Conservation (phyloP, 345 rosid species). For the Trapa incisa region DNA sequence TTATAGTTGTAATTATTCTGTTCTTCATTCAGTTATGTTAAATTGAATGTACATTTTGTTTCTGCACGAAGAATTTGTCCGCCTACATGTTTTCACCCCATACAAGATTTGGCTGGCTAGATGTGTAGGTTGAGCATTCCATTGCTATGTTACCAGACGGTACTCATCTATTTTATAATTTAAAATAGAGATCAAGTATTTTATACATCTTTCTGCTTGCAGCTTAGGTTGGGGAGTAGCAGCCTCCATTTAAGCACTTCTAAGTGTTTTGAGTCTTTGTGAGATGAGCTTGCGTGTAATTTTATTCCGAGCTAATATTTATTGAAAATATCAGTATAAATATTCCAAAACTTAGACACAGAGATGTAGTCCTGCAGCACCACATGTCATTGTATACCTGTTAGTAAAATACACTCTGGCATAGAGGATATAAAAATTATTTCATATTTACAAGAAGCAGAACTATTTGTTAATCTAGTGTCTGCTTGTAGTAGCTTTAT, state of each 20-base stretch:
- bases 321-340: too few species aligned
- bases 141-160: neutral
- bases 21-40: neutral
- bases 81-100: neutral
- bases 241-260: neutral
- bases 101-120: neutral
- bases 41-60: neutral
- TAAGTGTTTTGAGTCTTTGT: neutral
- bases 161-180: neutral
- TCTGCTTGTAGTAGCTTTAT: neutral
- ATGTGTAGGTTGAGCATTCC: neutral
- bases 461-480: neutral
- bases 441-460: too few species aligned
- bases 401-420: too few species aligned
- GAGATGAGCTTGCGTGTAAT: neutral
- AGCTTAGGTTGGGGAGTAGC: neutral
- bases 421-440: too few species aligned
- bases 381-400: too few species aligned
- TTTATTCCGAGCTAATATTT: neutral
- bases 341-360: neutral
- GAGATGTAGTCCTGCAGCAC: neutral
- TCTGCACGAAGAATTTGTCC: neutral
- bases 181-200: neutral
- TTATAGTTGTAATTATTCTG: neutral
- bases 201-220: neutral